Evolutionary conservation across 1,284 basidiomycete genomes (phyloP), one percentile per base, ranked within the genome.

Genomic region (Phenoliferia sp.): DNA sequence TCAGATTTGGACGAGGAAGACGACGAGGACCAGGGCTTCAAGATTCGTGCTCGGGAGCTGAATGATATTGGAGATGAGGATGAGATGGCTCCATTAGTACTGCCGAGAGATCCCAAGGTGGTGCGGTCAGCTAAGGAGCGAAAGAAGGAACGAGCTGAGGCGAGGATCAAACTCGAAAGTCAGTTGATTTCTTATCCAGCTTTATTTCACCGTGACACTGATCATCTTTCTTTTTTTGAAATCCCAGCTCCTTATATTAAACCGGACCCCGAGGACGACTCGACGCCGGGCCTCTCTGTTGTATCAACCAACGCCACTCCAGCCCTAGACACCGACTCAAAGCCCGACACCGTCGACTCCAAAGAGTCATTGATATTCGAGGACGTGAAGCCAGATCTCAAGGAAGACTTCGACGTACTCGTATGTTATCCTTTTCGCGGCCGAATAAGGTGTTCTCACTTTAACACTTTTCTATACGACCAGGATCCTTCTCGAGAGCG

Each of bases 1-100:
- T 72, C 71, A 12, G 68, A 70, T 48, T 59, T 66, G 66, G 69
- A 70, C 44, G 69, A 63, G 19, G 69, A 63, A 48, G 65, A 54
- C 56, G 61, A 57, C n/a, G 70, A 67, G 28, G 69, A 58, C 22
- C 52, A 10, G 9, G 55, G 61, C 34, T 28, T 55, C 26, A 63
- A 57, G 34, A 61, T 68, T 58, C 63, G 66, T 60, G 67, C 69
- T 48, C 48, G 62, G 55, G 71, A 73, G 34, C 33, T 76, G 54
- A 68, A 69, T 66, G 68, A 72, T 19, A 76, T 76, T n/a, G 74
- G 73, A 1, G 63, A 64, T 2, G 73, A 76, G 57, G 68, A 66
- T 35, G 71, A 70, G 16, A 72, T 76, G 72, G 66, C 74, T 35
- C 75, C 75, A 19, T 12, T 76, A 15, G 66, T 69, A n/a, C 36